phyloP scores from a whole-genome alignment of 495 filamentous ascomycete genomes.

The Penicillium turbatum region DNA sequence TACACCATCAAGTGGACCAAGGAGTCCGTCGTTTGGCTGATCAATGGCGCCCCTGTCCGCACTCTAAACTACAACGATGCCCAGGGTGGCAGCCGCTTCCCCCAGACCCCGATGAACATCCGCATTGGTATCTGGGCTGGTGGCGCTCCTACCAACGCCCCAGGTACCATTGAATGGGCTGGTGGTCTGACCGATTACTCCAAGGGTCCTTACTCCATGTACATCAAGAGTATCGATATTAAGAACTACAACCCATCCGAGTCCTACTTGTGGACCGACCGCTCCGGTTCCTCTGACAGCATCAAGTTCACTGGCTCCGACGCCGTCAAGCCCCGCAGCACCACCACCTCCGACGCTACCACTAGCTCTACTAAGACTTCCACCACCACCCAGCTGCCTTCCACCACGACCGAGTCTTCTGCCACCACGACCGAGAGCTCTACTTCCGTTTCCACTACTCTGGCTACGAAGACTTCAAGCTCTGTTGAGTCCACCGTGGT shows the following conservation, averaged over 20 bases:
- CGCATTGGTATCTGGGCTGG: slow-evolving; percentile 85
- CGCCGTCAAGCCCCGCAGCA: slow-evolving; percentile 4
- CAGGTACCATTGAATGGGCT: slow-evolving; percentile 68
- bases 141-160: slow-evolving; percentile 66
- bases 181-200: slow-evolving; percentile 71
- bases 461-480: slow-evolving; percentile 16
- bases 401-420: not conserved
- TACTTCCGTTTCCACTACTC: slow-evolving; percentile 12
- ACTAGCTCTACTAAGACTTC: not conserved
- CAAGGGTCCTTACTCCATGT: slow-evolving; percentile 75
- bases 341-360: slow-evolving; percentile 6
- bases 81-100: slow-evolving; percentile 69
- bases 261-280: slow-evolving; percentile 64
- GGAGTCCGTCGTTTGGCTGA: slow-evolving; percentile 67
- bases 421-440: slow-evolving; percentile 8
- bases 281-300: slow-evolving; percentile 62
- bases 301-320: slow-evolving; percentile 53
- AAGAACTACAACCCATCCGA: slow-evolving; percentile 39
- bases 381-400: not conserved
- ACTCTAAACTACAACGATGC: slow-evolving; percentile 56
- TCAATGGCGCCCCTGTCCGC: slow-evolving; percentile 69
- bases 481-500: slow-evolving; percentile 16
- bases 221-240: slow-evolving; percentile 55
- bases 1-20: slow-evolving; percentile 85
- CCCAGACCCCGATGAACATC: slow-evolving; percentile 86